Evolutionary conservation across 805 yeast genomes (phyloP), one percentile per base, ranked within the genome.

Genomic region (Zygotorulaspora sp.): DNA sequence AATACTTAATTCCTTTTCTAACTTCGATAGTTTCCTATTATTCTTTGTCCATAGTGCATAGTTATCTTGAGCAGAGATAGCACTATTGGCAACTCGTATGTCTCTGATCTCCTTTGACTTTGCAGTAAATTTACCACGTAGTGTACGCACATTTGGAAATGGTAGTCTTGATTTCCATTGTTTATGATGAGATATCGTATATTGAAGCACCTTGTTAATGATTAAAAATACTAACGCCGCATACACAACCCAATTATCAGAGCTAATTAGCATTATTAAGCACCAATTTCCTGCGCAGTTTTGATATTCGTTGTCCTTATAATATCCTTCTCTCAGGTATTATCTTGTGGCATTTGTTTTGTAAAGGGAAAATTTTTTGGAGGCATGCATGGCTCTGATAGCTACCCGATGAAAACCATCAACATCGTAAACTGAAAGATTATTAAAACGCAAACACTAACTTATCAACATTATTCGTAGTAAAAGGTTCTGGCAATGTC

Each of bases 1-100:
- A 6, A 49, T 40, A 12, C 68, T 72, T 29, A 82, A 64, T 43
- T 83, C 77, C 11, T 61, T 67, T 30, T 70, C 68, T 34, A 84
- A 53, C 42, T 73, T 71, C 47, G 81, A 88, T 41, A 72, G 65
- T 49, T 71, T 74, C 33, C 98, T 74, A 53, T 87, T 89, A 45
- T 89, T 69, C 58, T 87, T 87, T 1, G 97, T 94, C 97, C 97
- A 92, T 53, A 76, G 80, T 19, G 97, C 96, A 60, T 90, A 92
- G 53, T 92, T 80, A 58, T 92, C 97, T 61, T 90, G 96, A 1
- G 97, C 90, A 38, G 86, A 76, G 7, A 88, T 74, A 2, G 69
- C 45, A 20, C 75, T 67, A 44, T 87, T 73, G 49, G 79, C 76
- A 10, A 65, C 67, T 48, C 74, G 68, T 15, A 77, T 54, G 13